phyloP scores from a whole-genome alignment of 306 rosid genomes.

The Luffa acutangula region DNA sequence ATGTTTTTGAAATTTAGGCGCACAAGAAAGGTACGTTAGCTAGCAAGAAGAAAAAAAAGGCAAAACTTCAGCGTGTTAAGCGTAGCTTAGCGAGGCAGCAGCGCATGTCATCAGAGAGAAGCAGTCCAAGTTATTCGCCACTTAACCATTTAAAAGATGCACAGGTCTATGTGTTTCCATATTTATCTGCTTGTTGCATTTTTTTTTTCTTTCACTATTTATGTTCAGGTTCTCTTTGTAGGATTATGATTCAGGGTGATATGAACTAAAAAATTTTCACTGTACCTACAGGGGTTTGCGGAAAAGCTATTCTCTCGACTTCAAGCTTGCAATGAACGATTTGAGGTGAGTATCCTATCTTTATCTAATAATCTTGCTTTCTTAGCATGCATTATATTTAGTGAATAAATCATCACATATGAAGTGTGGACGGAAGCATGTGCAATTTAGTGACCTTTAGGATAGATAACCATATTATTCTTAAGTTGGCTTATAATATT shows the following conservation, averaged over 20 bases:
- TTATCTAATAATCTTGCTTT: neutral
- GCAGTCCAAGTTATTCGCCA: constrained; percentile 43
- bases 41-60: constrained; percentile 85
- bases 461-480: too few relatives aligned
- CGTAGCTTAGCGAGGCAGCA: constrained; percentile 73
- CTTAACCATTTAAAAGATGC: constrained; percentile 81
- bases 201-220: neutral
- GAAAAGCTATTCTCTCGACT: constrained; percentile 76
- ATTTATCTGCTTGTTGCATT: neutral
- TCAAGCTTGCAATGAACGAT: constrained; percentile 50
- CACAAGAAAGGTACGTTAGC: constrained; percentile 75
- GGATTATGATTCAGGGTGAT: neutral
- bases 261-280: neutral
- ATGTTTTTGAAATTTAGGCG: constrained; percentile 38
- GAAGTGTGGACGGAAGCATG: neutral
- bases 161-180: constrained; percentile 42
- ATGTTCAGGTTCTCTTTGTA: neutral
- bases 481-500: neutral
- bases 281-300: constrained; percentile 60
- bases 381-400: neutral
- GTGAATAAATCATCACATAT: neutral
- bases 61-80: constrained; percentile 63
- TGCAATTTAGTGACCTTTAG: neutral
- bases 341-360: constrained; percentile 46
- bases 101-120: constrained; percentile 47